Base-by-base conservation (phyloP, 108 stramenopile genomes). In the Cyclotella distinguenda region DNA sequence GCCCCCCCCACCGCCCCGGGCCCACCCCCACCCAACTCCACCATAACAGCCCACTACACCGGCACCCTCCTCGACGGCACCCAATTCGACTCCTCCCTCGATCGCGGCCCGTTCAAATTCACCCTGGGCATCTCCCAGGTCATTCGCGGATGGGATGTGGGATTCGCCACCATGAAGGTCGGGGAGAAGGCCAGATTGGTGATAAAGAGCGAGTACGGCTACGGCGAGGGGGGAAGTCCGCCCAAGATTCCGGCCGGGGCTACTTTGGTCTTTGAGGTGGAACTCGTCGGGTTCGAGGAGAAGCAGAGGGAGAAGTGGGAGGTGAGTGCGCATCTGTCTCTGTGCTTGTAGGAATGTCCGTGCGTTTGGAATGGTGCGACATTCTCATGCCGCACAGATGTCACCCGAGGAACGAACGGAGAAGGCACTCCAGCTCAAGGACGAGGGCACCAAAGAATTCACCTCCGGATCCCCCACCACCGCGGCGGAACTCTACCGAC, bases 121-220 rank as follows among this genome's bases (percentile, higher is more conserved):
- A 90, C 90, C 18, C 88, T 97, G 54, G 98, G 98, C 8, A 61
- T 81, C 18, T 95, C 96, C 11, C 79, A 82, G 60, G 98, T 99
- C n/a, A 99, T 99, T 65, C 88, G 86, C 52, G 98, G 88, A 25
- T 99, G 97, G 97, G 98, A 98, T 67, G 84, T 90, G 33, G 93
- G 89, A 39, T 90, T 95, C 55, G 85, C 85, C 10, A 81, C 85
- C 63, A 93, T 95, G 95, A 88, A 86, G 44, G 77, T 89, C 1
- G 95, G 95, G 21, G 91, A 95, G 74, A 88, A 90, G 64, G 95
- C 91, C 11, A 84, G 81, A 15, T 73, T 95, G 8, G 65, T 68
- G 33, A 80, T 86, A 25, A 73, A 77, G 45, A 72, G 86, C 30
- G 96, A 97, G 55, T 98, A 96, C 57, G 98, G 84, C 9, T 99